Conservation (phyloP, 2,329 filamentous ascomycete species). For the Colletotrichum lupini region DNA sequence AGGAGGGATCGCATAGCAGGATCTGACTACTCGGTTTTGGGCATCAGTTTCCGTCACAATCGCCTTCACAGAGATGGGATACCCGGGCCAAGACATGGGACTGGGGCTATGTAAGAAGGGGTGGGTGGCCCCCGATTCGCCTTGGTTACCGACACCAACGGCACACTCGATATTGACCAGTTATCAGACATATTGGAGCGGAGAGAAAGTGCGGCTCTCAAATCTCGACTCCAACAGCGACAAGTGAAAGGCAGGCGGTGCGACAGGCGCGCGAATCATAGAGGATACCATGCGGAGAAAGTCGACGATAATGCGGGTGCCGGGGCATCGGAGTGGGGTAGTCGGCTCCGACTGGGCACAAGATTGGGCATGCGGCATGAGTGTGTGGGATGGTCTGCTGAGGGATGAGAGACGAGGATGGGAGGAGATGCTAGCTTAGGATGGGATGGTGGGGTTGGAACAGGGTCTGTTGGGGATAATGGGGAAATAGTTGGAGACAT, state of each 20-base stretch:
- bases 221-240: background rate
- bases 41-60: constrained; percentile 16
- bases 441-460: background rate
- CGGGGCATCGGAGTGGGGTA: constrained; percentile 23
- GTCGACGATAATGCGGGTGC: constrained; percentile 22
- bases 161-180: background rate
- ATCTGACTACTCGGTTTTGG: constrained; percentile 10
- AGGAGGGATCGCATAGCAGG: constrained; percentile 9
- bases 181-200: background rate
- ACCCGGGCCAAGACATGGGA: background rate
- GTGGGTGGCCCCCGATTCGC: constrained; percentile 4
- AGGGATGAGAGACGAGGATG: background rate
- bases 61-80: background rate
- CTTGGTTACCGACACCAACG: background rate
- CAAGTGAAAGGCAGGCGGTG: background rate
- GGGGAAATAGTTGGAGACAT: constrained; percentile 5
- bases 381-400: background rate
- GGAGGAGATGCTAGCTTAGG: background rate
- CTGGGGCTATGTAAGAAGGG: background rate
- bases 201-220: constrained; percentile 19
- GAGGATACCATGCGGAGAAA: constrained; percentile 21
- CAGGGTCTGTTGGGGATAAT: background rate
- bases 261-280: constrained; percentile 33
- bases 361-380: background rate
- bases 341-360: constrained; percentile 11